Base-by-base conservation (phyloP, 148 eudicot genomes). In the Vaccinium darrowii region DNA sequence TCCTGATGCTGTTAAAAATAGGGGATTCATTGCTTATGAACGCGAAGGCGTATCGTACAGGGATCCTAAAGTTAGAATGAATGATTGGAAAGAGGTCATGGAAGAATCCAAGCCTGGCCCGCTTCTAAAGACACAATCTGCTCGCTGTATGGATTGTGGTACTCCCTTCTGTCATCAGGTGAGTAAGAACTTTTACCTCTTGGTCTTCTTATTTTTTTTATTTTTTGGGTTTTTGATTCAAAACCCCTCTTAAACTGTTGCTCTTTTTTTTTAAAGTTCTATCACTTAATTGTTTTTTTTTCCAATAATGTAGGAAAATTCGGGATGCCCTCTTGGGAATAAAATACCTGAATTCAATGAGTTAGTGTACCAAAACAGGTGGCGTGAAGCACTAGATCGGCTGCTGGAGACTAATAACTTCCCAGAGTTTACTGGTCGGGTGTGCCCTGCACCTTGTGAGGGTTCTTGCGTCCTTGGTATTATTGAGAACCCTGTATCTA, bases 141-240 rank as follows among this genome's bases (percentile, higher is more conserved):
- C 99, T 76, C 98, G 99, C 53, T 97, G 99, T 85, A 97, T 97
- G 99, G 98, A 97, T 86, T 97, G 99, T 84, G 99, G 99, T 79
- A 97, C 99, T 79, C 99, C 99, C 54, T 97, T 97, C 87, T 97
- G 99, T 86, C 99, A 97, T 90, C 99, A 97, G 94, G 99, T 95
- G 84, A 87, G 85, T 92, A 87, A 86, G 75, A 81, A 43, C 60
- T 19, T 65, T 23, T 9, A 30, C 65, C 23, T 23, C 18, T 14
- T 36, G 47, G 56, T 53, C 16, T 5, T 4, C 50, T 75, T 36
- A 6, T 73, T 73, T 73, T 14, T 39, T 14, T 39, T 16, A 43
- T 43, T 18, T 50, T 43, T 18, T 56, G 74, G 1, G 18, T 13
- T 25, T 80, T 25, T 79, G 27, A 33, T 53, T 65, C 19, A 4